phyloP scores from a whole-genome alignment of 1,284 basidiomycete genomes.

The Kalmanozyma brasiliensis region DNA sequence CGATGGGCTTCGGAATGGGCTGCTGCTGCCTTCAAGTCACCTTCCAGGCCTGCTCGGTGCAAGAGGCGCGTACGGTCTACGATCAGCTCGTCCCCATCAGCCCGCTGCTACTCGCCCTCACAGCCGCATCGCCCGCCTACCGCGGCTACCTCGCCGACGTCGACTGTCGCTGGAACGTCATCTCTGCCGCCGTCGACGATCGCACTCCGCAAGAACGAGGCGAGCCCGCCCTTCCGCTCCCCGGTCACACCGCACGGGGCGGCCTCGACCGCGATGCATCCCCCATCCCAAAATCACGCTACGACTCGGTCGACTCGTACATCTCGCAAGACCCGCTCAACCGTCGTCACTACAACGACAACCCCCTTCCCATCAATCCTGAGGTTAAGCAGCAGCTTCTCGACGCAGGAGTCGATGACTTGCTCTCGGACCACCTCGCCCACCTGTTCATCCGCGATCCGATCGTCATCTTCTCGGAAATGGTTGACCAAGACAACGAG shows the following conservation, averaged over 20 bases:
- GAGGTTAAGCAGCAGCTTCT: conserved; percentile 67
- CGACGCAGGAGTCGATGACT: conserved; percentile 78
- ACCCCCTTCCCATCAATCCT: conserved; percentile 81
- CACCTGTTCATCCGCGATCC: conserved; percentile 99
- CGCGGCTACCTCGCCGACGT: conserved; percentile 94
- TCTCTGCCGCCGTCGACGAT: conserved; percentile 95
- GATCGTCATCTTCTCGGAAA: conserved; percentile 93
- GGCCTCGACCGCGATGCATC: conserved; percentile 31
- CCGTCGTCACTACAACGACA: conserved; percentile 92
- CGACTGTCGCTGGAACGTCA: conserved; percentile 98
- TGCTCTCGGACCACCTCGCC: conserved; percentile 89
- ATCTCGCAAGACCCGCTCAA: conserved; percentile 87
- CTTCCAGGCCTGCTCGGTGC: conserved; percentile 93
- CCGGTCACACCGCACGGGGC: conserved; percentile 36
- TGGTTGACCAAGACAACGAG: conserved; percentile 88
- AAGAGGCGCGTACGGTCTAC: conserved; percentile 90
- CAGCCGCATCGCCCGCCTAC: conserved; percentile 92
- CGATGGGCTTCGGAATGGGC: conserved; percentile 99
- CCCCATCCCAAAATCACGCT: conserved; percentile 92
- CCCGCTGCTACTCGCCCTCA: conserved; percentile 94
- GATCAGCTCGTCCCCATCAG: conserved; percentile 93
- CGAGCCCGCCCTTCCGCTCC: conserved; percentile 69
- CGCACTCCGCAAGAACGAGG: conserved; percentile 94
- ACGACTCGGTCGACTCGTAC: conserved; percentile 94
- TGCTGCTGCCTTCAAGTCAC: conserved; percentile 98